A percentile compares a stretch with the other conserved stretches of the same genome.
phyloP scores from a whole-genome alignment of 176 grass and related monocot species.

The maize (Zea mays) region Zm-B73-REFERENCE-NAM-5.0 NC_050100.1:181418501-181419000 shows the following conservation, averaged over 20 bases:
- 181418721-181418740: slow-evolving; percentile 6
- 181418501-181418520: slow-evolving; percentile 23
- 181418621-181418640: not conserved
- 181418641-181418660: slow-evolving; percentile 19
- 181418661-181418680: not conserved
- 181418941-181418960: slow-evolving; percentile 95
- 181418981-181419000: slow-evolving; percentile 99
- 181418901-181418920: slow-evolving; percentile 86
- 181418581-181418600: slow-evolving; percentile 21
- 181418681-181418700: slow-evolving; percentile 6
- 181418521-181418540: not conserved
- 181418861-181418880: slow-evolving; percentile 15
- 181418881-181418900: slow-evolving; percentile 87
- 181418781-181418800: not conserved
- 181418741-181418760: not conserved
- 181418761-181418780: not conserved
- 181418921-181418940: slow-evolving; percentile 68
- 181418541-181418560: slow-evolving; percentile 24
- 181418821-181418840: not conserved
- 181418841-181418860: not conserved
- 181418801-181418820: slow-evolving; percentile 4
- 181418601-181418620: slow-evolving; percentile 15
- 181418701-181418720: slow-evolving; percentile 26
- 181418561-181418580: slow-evolving; percentile 14
- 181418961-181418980: slow-evolving; percentile 97